Evolutionary conservation across 1,139 yeast genomes (phyloP), one percentile per base, ranked within the genome.

Genomic region (Candida sanyaensis): DNA sequence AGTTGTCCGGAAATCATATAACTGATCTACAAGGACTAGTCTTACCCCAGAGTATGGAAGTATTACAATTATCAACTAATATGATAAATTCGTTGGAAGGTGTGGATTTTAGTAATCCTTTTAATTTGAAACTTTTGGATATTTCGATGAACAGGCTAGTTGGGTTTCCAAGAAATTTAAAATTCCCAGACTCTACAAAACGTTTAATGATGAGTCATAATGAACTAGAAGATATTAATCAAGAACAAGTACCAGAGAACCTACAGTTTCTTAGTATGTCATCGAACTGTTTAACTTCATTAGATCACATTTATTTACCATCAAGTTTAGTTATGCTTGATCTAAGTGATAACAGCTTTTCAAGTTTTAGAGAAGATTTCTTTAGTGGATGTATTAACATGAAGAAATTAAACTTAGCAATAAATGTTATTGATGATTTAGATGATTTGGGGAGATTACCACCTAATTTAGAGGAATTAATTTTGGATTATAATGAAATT

Each of bases 391-490:
- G 57, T 41, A 24, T 42, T 4, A 39, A 52, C 2, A 50, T 64
- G 37, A 43, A 46, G 31, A 41, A 50, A 1, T 47, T 64, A 31
- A 54, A 56, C 40, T 38, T 64, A 6, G 55, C 63, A 4, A 59
- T 57, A 13, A 64, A 63, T 46, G 26, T 42, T 21, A 55, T 64
- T 12, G 66, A 61, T 46, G 68, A 63, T 41, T 50, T 62, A 24
- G 68, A 63, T 44, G 67, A 64, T 36, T 52, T 64, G 42, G 68
- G 68, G 1, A 26, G 32, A 11, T 49, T 63, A 17, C 68, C 68
- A 0, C 45, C 48, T 1, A 54, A 58, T 4, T 43, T 64, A 10
- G 45, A 46, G 17, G 57, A 55, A 28, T 45, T 63, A 21, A 50
- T 50, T 31, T 50, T 64, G 42, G 64, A 63, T 46, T 60, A 57